A percentile compares a stretch with the other conserved stretches of the same genome.
phyloP scores from a whole-genome alignment of 441 rosid species.

The Erodium moschatum region DNA sequence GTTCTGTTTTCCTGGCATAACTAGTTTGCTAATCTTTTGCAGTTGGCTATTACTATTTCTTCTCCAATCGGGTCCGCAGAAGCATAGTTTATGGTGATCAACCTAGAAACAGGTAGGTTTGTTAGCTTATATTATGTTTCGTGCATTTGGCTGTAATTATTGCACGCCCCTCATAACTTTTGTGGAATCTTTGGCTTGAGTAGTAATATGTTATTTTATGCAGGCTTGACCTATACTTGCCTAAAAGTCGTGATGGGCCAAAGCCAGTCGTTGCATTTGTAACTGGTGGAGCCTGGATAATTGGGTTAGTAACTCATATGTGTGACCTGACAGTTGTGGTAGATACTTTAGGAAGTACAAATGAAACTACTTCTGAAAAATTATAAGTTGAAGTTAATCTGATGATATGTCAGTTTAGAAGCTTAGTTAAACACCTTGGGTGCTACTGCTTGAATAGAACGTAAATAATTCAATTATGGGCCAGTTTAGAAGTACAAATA shows the following conservation, averaged over 20 bases:
- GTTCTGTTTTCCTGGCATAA: slow-evolving; percentile 17
- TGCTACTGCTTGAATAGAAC: not conserved
- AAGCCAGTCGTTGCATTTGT: slow-evolving; percentile 88
- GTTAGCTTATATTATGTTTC: slow-evolving; percentile 7
- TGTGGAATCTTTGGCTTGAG: slow-evolving; percentile 14
- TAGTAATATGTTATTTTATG: slow-evolving; percentile 15
- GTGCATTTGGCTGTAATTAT: not conserved
- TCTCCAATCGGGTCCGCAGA: slow-evolving; percentile 63
- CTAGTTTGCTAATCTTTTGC: slow-evolving; percentile 33
- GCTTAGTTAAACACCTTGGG: not conserved
- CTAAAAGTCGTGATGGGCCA: slow-evolving; percentile 51
- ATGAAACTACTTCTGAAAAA: not conserved
- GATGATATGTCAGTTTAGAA: not conserved
- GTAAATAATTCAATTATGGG: not conserved
- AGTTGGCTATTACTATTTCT: slow-evolving; percentile 89
- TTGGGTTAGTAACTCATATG: slow-evolving; percentile 54
- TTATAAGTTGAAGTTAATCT: not conserved
- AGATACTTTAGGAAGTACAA: not conserved
- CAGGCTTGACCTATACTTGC: slow-evolving; percentile 92
- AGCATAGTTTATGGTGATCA: slow-evolving; percentile 77
- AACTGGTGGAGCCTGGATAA: slow-evolving; percentile 97
- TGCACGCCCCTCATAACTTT: slow-evolving; percentile 8
- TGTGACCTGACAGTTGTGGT: not conserved
- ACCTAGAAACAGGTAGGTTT: slow-evolving; percentile 78
- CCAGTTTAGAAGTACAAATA: not conserved